Percentiles rank a stretch among this genome's conserved stretches.
These are phyloP conservation scores for Pseudogymnoascus sp. DNA, from an alignment of 2,329 filamentous ascomycete genomes.

Conservation along the genomic window DNA sequence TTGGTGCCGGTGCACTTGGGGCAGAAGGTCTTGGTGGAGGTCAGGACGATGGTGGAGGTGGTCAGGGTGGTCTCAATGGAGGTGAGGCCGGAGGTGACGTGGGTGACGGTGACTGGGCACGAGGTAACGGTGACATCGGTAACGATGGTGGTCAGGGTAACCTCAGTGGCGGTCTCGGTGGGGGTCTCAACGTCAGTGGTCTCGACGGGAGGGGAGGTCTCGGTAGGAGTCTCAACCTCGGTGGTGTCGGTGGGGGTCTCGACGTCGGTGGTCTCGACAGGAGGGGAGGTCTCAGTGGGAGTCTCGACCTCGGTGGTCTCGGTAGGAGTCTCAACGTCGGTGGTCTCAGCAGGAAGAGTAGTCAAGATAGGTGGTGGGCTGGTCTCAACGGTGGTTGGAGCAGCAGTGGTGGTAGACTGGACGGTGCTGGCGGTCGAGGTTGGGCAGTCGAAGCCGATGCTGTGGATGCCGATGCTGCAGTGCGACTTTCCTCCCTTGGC, in stretches of 20 bases:
- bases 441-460: slow-evolving; percentile 65
- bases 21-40: slow-evolving; percentile 27
- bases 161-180: not conserved
- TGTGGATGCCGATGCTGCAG: slow-evolving; percentile 68
- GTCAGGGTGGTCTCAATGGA: slow-evolving; percentile 21
- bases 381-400: slow-evolving; percentile 15
- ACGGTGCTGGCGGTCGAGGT: slow-evolving; percentile 1
- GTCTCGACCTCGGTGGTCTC: slow-evolving; percentile 15
- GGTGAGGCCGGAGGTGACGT: slow-evolving; percentile 18
- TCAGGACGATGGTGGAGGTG: slow-evolving; percentile 30
- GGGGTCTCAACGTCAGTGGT: not conserved
- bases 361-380: slow-evolving; percentile 19
- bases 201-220: not conserved
- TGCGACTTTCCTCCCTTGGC: slow-evolving; percentile 47
- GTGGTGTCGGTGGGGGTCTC: not conserved
- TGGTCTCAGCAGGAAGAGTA: slow-evolving; percentile 17
- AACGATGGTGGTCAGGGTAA: slow-evolving; percentile 14
- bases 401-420: slow-evolving; percentile 10
- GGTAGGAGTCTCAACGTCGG: slow-evolving; percentile 13
- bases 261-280: not conserved
- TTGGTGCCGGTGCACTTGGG: slow-evolving; percentile 21
- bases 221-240: not conserved
- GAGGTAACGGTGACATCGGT: slow-evolving; percentile 23
- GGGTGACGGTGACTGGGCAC: slow-evolving; percentile 23
- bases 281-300: slow-evolving; percentile 17